A percentile compares a stretch with the other conserved stretches of the same genome.
Conservation (phyloP, 805 yeast species). For the Ogataea allantospora region DNA sequence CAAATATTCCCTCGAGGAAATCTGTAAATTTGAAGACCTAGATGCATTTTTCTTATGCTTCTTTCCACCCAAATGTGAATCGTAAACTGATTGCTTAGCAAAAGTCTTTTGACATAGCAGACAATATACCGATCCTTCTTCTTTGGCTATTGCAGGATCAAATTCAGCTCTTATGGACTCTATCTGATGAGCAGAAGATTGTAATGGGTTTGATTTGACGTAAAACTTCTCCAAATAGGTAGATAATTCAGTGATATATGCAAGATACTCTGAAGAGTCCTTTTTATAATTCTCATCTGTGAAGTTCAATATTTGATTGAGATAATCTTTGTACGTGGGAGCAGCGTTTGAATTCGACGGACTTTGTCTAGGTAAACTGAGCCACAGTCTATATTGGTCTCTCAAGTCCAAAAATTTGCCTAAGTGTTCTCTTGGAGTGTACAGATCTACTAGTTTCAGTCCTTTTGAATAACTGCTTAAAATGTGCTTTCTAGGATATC, state of each 20-base stretch:
- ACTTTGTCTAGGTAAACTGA: slow-evolving; percentile 39
- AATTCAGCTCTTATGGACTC: slow-evolving; percentile 25
- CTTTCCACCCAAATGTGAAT: slow-evolving; percentile 70
- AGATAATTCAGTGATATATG: slow-evolving; percentile 46
- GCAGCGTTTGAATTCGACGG: slow-evolving; percentile 6
- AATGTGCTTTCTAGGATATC: slow-evolving; percentile 34
- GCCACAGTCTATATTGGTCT: slow-evolving; percentile 50
- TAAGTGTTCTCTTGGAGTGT: slow-evolving; percentile 57
- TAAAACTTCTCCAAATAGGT: slow-evolving; percentile 52
- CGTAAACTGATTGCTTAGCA: slow-evolving; percentile 61
- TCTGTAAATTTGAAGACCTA: slow-evolving; percentile 9
- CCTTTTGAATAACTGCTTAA: slow-evolving; percentile 51
- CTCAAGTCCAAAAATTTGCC: slow-evolving; percentile 66
- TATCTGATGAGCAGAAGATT: slow-evolving; percentile 36
- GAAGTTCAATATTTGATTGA: slow-evolving; percentile 9
- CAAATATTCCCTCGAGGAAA: slow-evolving; percentile 34
- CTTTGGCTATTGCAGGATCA: slow-evolving; percentile 3
- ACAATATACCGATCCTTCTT: slow-evolving; percentile 48
- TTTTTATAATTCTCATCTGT: slow-evolving; percentile 29
- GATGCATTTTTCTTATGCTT: slow-evolving; percentile 59
- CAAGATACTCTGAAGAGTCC: slow-evolving; percentile 36
- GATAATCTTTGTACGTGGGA: slow-evolving; percentile 23
- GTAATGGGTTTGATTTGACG: slow-evolving; percentile 48
- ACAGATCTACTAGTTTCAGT: slow-evolving; percentile 47
- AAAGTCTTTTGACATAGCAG: slow-evolving; percentile 61